A percentile compares a stretch with the other conserved stretches of the same genome.
Conservation (phyloP, 805 yeast genomes). For the Yarrowia hollandica region DNA sequence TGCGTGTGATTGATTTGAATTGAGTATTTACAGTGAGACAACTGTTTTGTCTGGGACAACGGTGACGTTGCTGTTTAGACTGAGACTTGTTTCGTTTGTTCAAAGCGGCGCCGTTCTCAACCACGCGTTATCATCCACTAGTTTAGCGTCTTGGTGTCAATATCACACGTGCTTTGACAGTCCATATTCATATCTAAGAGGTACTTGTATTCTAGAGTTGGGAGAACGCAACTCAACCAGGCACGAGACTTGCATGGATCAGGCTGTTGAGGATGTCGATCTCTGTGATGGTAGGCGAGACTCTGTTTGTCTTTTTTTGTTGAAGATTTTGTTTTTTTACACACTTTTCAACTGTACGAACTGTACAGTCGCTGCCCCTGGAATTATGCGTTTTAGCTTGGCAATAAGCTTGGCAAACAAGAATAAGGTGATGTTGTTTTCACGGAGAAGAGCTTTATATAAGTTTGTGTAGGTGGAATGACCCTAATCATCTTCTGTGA, state of each 20-base stretch:
- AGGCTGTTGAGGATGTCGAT: no score
- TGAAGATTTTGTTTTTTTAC: neutral
- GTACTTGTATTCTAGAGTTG: no score
- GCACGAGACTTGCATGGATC: no score
- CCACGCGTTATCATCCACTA: neutral
- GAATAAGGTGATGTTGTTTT: neutral
- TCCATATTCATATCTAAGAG: no score
- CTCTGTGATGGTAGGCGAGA: no score
- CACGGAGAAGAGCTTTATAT: neutral
- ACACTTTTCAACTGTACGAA: no score
- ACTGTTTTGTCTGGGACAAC: neutral
- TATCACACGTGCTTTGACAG: no score
- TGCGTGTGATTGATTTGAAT: neutral
- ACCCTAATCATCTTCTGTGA: no score
- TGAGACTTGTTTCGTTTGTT: neutral
- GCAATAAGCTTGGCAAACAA: constrained; percentile 6
- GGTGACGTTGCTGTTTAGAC: neutral
- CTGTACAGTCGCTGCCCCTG: constrained; percentile 13
- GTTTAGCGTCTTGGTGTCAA: neutral
- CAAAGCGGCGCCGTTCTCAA: neutral
- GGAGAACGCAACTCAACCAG: no score
- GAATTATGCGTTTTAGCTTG: neutral
- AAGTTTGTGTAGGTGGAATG: no score
- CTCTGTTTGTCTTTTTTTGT: neutral
- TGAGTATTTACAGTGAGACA: neutral